Percentiles rank a stretch among this genome's conserved stretches.
Evolutionary conservation across 176 grass and related monocot genomes (phyloP).

Genomic region (Zea mays): DNA sequence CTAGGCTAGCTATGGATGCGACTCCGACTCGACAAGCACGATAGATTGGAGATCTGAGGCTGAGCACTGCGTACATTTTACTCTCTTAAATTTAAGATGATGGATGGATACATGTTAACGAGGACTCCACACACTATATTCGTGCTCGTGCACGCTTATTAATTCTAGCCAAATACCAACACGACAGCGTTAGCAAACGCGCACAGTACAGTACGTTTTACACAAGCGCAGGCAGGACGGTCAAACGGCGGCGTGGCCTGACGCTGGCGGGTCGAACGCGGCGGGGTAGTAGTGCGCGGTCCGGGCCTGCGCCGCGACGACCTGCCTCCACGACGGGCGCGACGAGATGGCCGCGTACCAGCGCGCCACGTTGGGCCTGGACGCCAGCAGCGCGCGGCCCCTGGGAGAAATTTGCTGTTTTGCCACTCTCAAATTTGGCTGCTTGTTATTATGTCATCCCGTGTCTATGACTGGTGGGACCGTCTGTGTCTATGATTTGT

Average conservation of each 20-base stretch:
- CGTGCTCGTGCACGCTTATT: background rate
- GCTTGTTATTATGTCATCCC: no score
- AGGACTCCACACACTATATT: no score
- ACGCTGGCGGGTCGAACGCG: background rate
- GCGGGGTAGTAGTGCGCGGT: conserved; percentile 15
- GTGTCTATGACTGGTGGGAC: no score
- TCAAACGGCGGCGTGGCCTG: background rate
- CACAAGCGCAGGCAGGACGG: background rate
- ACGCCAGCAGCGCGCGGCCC: conserved; percentile 51
- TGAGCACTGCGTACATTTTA: no score
- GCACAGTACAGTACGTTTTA: background rate
- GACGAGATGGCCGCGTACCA: conserved; percentile 50
- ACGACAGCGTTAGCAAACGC: background rate
- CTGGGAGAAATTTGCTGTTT: no score
- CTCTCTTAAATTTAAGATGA: no score
- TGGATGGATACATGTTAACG: no score
- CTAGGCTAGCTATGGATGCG: background rate
- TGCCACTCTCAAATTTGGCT: no score
- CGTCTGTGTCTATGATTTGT: no score
- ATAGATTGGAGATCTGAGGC: background rate
- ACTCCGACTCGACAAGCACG: background rate
- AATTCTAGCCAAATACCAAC: background rate
- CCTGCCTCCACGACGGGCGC: conserved; percentile 60
- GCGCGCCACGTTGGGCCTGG: conserved; percentile 56
- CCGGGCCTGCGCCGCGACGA: conserved; percentile 41